Evolutionary conservation across 2,329 filamentous ascomycete genomes (phyloP), one percentile per base, ranked within the genome.

Genomic region (Colletotrichum sp.): DNA sequence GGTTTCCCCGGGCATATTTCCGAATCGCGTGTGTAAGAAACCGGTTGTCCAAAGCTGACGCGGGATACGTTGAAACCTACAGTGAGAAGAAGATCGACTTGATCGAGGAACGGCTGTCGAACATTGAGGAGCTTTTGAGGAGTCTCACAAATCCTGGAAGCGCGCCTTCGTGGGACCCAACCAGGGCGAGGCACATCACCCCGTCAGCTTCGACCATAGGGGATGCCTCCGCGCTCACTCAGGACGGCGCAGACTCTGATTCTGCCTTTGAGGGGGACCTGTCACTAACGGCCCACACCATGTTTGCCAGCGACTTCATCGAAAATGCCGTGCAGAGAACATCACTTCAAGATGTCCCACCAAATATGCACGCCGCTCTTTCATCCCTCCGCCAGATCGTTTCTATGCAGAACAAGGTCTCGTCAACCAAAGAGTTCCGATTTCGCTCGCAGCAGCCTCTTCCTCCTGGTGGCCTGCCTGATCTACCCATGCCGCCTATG

Each of bases 401-500:
- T 63, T 82, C 86, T 68, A 86, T 91, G 82, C 88, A 90, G 78
- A 87, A 88, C 71, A 83, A 83, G 13, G 81, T 84, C 52, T 83
- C 83, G 34, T 84, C 84, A 39, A 84, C 83, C 26, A 84, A 86
- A 64, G 86, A 89, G 9, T 84, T 87, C 28, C 84, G 86, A 12
- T 89, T 90, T 68, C 84, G 83, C 44, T 82, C 88, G 12, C 88
- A 89, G 65, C 87, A 86, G 69, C 83, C 86, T 1, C 77, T 90
- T 8, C 87, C 89, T 0, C 83, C 83, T 4, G 88, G 87, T 4
- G 87, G 87, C 2, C 81, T 91, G 26, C 83, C 85, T n/a, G 88
- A 90, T 69, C 82, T 92, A n/a, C 86, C 88, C 5, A 87, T 92
- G 84, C 90, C 90, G 9, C 89, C 90, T 1, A 87, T 89, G 82